phyloP scores from a whole-genome alignment of 441 rosid genomes.

The Pelargonium fulgidum region DNA sequence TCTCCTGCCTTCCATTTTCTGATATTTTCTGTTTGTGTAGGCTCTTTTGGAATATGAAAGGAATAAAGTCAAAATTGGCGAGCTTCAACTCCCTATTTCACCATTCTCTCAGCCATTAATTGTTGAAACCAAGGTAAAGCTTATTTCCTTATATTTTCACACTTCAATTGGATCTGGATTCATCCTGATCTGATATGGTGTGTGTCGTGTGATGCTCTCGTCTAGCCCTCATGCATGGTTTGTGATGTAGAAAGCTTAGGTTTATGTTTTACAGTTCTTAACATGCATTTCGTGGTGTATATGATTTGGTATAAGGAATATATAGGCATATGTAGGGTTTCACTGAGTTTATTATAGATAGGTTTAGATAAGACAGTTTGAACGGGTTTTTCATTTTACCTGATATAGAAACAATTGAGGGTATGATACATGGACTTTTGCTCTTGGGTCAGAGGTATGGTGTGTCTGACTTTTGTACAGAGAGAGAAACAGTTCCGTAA shows the following conservation, averaged over 20 bases:
- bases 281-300: neutral
- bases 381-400: neutral
- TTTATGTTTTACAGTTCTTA: neutral
- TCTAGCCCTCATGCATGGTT: neutral
- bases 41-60: conserved; percentile 79
- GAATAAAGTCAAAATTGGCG: conserved; percentile 51
- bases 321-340: neutral
- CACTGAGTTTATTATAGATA: neutral
- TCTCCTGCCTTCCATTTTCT: conserved; percentile 17
- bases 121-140: conserved; percentile 57
- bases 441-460: neutral
- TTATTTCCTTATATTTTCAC: conserved; percentile 1
- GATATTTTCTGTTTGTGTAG: conserved; percentile 35
- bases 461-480: neutral
- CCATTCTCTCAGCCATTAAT: conserved; percentile 32
- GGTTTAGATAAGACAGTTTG: neutral
- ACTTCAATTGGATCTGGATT: neutral
- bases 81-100: conserved; percentile 55
- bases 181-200: neutral
- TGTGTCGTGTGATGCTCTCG: neutral
- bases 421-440: neutral
- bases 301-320: neutral
- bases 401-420: neutral
- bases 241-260: neutral
- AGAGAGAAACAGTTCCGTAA: neutral